Evolutionary conservation across 371 early-diverging fungal genomes (phyloP), one percentile per base, ranked within the genome.

Genomic region (Syncephalastrum monosporum): DNA sequence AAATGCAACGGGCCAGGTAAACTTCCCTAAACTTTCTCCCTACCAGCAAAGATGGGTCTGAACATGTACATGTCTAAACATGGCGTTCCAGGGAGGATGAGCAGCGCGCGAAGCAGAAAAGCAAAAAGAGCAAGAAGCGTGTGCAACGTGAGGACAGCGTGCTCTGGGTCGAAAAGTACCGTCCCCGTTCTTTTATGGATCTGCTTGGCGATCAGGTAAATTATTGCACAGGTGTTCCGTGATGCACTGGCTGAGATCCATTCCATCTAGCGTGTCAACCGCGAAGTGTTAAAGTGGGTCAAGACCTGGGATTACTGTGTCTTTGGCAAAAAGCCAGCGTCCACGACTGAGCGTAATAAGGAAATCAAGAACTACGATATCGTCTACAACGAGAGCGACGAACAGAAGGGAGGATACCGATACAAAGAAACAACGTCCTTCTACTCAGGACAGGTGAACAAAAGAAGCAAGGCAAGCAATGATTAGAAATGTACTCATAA

Each of bases 281-380:
- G 94, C 7, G 89, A 90, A 24, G 93, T 94, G 0, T 65, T 97
- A 50, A 75, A 77, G 50, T 98, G 99, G 99, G 85, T 97, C 24
- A 96, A 95, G 60, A 82, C 91, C 45, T 98, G 99, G 99, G 97
- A 98, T 68, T 86, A 79, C 43, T 97, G 97, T 61, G 97, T 97
- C 0, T 98, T 97, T 75, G 86, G 85, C 2, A 76, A 59, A 48
- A 17, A 46, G 15, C 66, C 64, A 0, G 42, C 57, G 10, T 41
- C 51, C 10, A 77, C 72, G 53, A 55, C 63, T 13, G 64, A 76
- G 42, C 63, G 75, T 24, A 74, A 75, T 42, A 69, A 69, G 42
- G 54, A 54, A 1, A 44, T 69, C 54, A 60, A 59, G 13, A 69
- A 68, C 14, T 71, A 71, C 44, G 56, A 64, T 27, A 56, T n/a